Base-by-base conservation (phyloP, 108 stramenopile species). In the Nitzschia putrida region DNA sequence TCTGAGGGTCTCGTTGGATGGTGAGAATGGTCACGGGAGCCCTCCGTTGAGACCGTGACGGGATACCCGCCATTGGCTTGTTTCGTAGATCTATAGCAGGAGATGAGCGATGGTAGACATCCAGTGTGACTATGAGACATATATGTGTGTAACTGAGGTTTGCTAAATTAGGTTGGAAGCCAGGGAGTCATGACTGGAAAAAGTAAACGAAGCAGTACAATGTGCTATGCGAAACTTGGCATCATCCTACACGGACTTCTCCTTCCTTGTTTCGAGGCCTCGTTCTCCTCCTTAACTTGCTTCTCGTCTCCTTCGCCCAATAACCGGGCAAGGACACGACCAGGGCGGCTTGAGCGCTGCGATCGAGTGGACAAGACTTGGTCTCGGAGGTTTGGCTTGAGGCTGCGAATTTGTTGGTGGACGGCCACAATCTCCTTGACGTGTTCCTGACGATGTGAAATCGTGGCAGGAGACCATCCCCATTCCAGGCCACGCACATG, bases 281-380 rank as follows among this genome's bases (percentile, higher is more conserved):
- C 44, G 29, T 34, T 34, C 38, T 16, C 44, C 23, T 8, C 44
- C 9, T 63, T 63, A 8, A 37, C 23, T 47, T 63, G 61, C 21
- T 10, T 44, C 23, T 63, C 72, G 26, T 73, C 72, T 4, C 72
- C 72, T 45, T 73, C 72, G 16, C 72, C 72, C 40, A 73, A 55
- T 14, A 73, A 34, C 37, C 64, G 53, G 22, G 72, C 72, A 55
- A 73, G 29, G 20, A 73, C 63, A 40, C 72, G 53, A 3, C 61
- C 55, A 25, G 72, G 64, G 14, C 72, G 53, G 20, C 72, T 73
- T 0, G 64, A 65, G 25, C 42, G 63, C 0, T 57, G 29, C 3
- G 72, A 73, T 8, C 63, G 63, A 23, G 54, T 56, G n/a, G 72
- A 65, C 7, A 73, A 20, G 42, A 73, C 42, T 57, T 56, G 54